Conservation (phyloP, 495 filamentous ascomycete genomes). For the Acidomyces sp. region DNA sequence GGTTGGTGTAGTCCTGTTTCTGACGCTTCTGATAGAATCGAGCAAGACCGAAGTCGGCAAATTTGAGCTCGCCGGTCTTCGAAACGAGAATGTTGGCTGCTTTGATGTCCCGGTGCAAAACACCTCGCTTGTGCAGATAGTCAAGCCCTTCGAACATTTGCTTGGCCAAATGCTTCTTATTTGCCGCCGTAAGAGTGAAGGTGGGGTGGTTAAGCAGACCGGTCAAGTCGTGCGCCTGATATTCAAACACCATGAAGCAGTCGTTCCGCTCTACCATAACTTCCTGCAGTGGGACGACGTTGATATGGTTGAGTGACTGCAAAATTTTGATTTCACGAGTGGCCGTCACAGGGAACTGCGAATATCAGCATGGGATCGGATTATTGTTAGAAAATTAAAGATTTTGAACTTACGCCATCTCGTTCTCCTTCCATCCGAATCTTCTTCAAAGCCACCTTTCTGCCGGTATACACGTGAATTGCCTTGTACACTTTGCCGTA, state of each 20-base stretch:
- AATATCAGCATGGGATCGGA: slow-evolving; percentile 17
- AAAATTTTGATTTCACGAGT: slow-evolving; percentile 94
- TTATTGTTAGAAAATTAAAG: not conserved
- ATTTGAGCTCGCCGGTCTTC: slow-evolving; percentile 74
- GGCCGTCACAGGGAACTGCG: slow-evolving; percentile 82
- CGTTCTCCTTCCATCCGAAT: slow-evolving; percentile 92
- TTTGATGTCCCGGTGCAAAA: slow-evolving; percentile 75
- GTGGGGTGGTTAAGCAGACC: slow-evolving; percentile 85
- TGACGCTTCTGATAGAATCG: slow-evolving; percentile 89
- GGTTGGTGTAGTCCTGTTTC: slow-evolving; percentile 94
- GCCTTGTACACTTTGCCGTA: slow-evolving; percentile 98
- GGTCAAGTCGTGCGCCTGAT: slow-evolving; percentile 86
- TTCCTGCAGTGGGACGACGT: slow-evolving; percentile 78
- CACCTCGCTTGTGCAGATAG: slow-evolving; percentile 86
- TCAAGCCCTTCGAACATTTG: slow-evolving; percentile 91
- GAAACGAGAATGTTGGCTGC: slow-evolving; percentile 77
- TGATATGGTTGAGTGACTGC: slow-evolving; percentile 80
- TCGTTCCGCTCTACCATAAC: slow-evolving; percentile 98
- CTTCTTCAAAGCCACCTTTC: slow-evolving; percentile 83
- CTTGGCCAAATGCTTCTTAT: slow-evolving; percentile 87
- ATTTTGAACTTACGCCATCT: slow-evolving; percentile 60
- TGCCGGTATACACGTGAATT: slow-evolving; percentile 86
- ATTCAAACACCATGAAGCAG: slow-evolving; percentile 99
- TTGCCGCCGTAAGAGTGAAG: slow-evolving; percentile 68
- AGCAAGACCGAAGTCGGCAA: slow-evolving; percentile 95